Conservation (phyloP, 257 asterid species). For the Petrea volubilis region DNA sequence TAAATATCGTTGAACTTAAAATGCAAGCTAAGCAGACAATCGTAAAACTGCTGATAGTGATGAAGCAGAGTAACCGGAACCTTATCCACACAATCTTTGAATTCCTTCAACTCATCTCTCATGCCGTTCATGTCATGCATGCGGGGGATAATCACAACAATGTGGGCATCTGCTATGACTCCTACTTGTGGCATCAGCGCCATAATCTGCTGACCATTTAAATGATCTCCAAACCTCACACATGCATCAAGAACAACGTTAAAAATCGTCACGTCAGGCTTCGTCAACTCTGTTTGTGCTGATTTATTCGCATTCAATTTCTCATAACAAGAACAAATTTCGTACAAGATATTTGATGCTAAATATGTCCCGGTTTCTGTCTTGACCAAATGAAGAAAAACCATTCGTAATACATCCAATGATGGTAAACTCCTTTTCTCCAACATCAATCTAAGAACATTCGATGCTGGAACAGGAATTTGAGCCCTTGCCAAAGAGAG, state of each 20-base stretch:
- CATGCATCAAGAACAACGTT: slow-evolving; percentile 86
- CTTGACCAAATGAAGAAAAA: slow-evolving; percentile 74
- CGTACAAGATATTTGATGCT: slow-evolving; percentile 70
- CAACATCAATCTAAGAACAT: slow-evolving; percentile 57
- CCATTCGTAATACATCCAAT: slow-evolving; percentile 40
- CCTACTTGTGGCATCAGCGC: slow-evolving; percentile 78
- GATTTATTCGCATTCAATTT: slow-evolving; percentile 35
- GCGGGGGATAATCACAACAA: slow-evolving; percentile 52
- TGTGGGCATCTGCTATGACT: slow-evolving; percentile 69
- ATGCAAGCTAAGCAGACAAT: slow-evolving; percentile 63
- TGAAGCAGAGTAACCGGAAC: slow-evolving; percentile 38
- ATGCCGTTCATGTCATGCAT: slow-evolving; percentile 66
- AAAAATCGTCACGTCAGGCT: slow-evolving; percentile 55
- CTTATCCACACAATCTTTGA: slow-evolving; percentile 46
- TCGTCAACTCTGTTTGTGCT: slow-evolving; percentile 35
- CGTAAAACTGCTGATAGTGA: slow-evolving; percentile 69
- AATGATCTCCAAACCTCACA: slow-evolving; percentile 58
- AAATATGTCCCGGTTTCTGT: slow-evolving; percentile 55
- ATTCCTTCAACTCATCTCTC: slow-evolving; percentile 76
- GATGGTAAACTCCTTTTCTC: slow-evolving; percentile 49
- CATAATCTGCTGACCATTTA: slow-evolving; percentile 62
- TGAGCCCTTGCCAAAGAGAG: slow-evolving; percentile 76
- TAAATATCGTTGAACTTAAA: slow-evolving; percentile 72
- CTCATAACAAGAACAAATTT: slow-evolving; percentile 43
- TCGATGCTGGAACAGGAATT: slow-evolving; percentile 61